Evolutionary conservation across 331 rosid species (phyloP), one percentile per base, ranked within the genome.

Genomic region (Erythrophleum ivorense): DNA sequence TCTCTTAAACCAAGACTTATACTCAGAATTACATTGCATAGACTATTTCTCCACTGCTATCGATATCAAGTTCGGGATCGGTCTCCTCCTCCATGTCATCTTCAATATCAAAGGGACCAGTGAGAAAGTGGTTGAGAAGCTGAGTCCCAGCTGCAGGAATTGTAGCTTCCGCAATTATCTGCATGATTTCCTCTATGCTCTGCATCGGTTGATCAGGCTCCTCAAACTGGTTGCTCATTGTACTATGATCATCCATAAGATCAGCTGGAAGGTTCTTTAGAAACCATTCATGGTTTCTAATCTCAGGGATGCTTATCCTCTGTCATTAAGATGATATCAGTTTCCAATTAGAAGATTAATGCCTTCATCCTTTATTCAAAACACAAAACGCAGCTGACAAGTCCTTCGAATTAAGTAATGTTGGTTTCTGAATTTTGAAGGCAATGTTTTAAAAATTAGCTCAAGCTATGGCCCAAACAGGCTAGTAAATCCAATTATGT

Each of bases 191-290:
- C 60, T 95, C 94, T 18, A 59, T 43, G 82, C 94, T 92, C 78
- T 95, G 99, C 87, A 81, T 85, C 40, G 99, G 94, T 84, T 93
- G 97, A 89, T 91, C 99, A 5, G 96, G 88, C 91, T 91, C 98
- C 69, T 90, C 97, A 75, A 86, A 91, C 82, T 89, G 91, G 75
- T 46, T 83, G 86, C 83, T 87, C 70, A 52, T 73, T 49, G 81
- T 55, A 21, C 76, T 92, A 50, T 46, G 75, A 48, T 89, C 98
- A 62, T 89, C 94, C 85, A 84, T 81, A 16, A 93, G 97, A 88
- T 93, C 99, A 71, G 91, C 85, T 3, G 98, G 99, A 76, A 93
- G 97, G 86, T 95, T 93, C 89, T 84, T 91, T 52, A 91, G 80
- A 87, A 95, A 95, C 99, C 99, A 95, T 71, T 95, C 98, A 7